Conservation (phyloP, 2,329 filamentous ascomycete species). For the Ophiostoma sp. region DNA sequence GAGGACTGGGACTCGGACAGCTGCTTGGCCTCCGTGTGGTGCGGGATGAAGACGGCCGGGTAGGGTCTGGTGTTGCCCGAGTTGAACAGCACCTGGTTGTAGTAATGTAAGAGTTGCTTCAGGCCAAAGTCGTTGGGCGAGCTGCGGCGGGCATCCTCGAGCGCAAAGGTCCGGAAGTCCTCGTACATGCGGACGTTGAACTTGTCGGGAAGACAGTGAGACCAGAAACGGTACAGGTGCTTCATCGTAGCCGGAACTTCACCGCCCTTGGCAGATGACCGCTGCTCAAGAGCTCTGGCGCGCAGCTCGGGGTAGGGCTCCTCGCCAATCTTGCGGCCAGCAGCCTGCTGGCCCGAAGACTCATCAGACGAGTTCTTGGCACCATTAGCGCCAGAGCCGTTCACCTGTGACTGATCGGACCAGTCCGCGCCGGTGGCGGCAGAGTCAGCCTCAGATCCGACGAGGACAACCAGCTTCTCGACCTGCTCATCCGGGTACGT, state of each 20-base stretch:
- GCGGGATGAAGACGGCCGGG: constrained; percentile 35
- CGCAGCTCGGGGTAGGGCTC: constrained; percentile 41
- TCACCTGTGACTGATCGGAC: not conserved
- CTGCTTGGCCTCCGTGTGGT: constrained; percentile 34
- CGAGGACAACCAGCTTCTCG: constrained; percentile 36
- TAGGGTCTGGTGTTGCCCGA: constrained; percentile 33
- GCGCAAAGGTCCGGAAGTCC: constrained; percentile 68
- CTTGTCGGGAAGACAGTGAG: constrained; percentile 68
- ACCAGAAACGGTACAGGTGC: constrained; percentile 73
- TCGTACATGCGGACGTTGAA: constrained; percentile 76
- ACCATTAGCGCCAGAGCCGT: constrained; percentile 6
- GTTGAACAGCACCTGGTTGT: constrained; percentile 42
- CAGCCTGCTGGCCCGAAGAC: not conserved
- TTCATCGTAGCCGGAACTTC: constrained; percentile 59
- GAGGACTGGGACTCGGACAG: constrained; percentile 20
- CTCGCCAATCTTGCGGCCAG: constrained; percentile 5
- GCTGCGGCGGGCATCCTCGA: constrained; percentile 59
- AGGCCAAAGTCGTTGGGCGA: constrained; percentile 55
- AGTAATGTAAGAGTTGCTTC: constrained; percentile 64
- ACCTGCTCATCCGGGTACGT: constrained; percentile 38
- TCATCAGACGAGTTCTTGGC: not conserved
- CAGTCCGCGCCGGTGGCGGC: not conserved
- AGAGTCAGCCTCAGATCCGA: constrained; percentile 30
- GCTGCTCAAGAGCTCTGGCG: constrained; percentile 42
- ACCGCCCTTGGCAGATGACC: constrained; percentile 38